Base-by-base conservation (phyloP, 768 basidiomycete genomes). In the Tricholoma matsutake region DNA sequence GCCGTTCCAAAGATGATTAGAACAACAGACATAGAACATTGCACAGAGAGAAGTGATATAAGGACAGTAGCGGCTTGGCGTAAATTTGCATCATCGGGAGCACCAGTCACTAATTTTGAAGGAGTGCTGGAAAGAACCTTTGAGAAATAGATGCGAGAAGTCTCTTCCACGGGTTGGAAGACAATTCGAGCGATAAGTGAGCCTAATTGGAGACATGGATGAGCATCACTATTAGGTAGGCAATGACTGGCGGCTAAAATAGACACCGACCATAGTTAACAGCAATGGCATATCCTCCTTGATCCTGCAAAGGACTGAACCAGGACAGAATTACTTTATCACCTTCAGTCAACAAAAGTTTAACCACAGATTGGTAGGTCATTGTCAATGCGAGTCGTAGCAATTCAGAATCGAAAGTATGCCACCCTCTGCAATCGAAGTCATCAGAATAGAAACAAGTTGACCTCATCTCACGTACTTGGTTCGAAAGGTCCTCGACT, bases 131-230 rank as follows among this genome's bases (percentile, higher is more conserved):
- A 59, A 72, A 84, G 62, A 77, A 79, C 61, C 78, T 81, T 88
- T 1, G 96, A 95, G 74, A 97, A 98, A 74, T 88, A 94, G 3
- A 98, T 80, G 1, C 96, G 87, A 1, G 89, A 83, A 1, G 92
- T 89, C 74, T 99, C 97, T 73, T 99, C 97, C 25, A 98, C 84
- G 0, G 97, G 97, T 66, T 98, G 96, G 70, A 98, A 96, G 25
- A 96, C 69, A 60, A 98, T 90, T 16, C 97, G 87, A 5, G 95
- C 96, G 25, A 97, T 77, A 13, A 98, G 82, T 3, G 96, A 97
- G 54, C 96, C 96, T 96, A 66, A 3, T 13, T 53, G 35, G 10
- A 14, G 8, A 18, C 9, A 54, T n/a, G 25, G 32, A 68, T 43
- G 6, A 31, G 18, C 16, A 35, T 18, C 9, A 6, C 39, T 10